Evolutionary conservation across 1,139 yeast species (phyloP).

Genomic region (Sugiyamaella paludigena): DNA sequence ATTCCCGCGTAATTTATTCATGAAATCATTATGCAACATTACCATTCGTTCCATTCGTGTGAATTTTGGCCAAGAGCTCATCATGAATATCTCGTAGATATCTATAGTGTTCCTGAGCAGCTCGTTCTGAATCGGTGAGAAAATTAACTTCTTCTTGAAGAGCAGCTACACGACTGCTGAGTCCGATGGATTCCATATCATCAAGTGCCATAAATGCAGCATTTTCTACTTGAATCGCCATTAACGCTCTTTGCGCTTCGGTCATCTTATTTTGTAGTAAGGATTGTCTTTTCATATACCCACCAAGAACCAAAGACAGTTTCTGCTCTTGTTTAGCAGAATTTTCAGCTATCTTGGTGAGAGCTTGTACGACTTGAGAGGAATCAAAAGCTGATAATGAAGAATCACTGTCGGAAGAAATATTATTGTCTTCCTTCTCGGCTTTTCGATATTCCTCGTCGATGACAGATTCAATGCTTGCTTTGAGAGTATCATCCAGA

Average conservation of each 20-base stretch:
- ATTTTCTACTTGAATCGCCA: slow-evolving; percentile 32
- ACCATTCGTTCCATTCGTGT: no score
- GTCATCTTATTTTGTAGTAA: slow-evolving; percentile 33
- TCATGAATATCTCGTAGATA: slow-evolving; percentile 8
- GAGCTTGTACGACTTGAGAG: slow-evolving; percentile 3
- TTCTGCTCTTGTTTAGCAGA: slow-evolving; percentile 41
- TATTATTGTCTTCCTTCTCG: neutral
- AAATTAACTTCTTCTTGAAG: slow-evolving; percentile 44
- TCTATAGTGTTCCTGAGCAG: slow-evolving; percentile 33
- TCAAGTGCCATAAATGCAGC: slow-evolving; percentile 31
- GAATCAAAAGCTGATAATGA: slow-evolving; percentile 2
- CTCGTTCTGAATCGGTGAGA: slow-evolving; percentile 42
- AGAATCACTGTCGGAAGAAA: neutral
- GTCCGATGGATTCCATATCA: slow-evolving; percentile 38
- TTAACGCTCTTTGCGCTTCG: slow-evolving; percentile 32
- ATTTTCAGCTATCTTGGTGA: slow-evolving; percentile 31
- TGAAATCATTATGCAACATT: no score
- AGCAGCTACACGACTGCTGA: slow-evolving; percentile 34
- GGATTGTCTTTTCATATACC: slow-evolving; percentile 39
- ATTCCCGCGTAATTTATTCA: no score
- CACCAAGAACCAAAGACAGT: slow-evolving; percentile 37
- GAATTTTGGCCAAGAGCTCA: neutral
- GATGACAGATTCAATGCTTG: slow-evolving; percentile 38
- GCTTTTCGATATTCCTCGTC: slow-evolving; percentile 27
- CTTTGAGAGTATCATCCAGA: slow-evolving; percentile 42